Conservation (phyloP, 345 rosid species). For the Corchorus capsularis region DNA sequence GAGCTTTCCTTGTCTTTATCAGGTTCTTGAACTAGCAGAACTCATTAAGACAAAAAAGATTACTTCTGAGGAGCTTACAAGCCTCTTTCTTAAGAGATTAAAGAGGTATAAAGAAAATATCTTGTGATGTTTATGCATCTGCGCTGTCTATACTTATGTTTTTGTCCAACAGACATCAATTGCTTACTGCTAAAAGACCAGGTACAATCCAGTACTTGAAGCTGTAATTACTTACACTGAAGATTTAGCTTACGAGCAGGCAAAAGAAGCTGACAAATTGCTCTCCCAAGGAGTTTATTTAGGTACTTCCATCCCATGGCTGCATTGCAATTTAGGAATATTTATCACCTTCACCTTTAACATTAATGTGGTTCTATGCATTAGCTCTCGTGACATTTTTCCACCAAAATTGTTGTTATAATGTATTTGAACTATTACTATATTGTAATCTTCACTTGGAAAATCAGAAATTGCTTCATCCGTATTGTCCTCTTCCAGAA, state of each 20-base stretch:
- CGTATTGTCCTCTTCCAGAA: neutral
- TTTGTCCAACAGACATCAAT: constrained; percentile 17
- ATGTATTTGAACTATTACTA: neutral
- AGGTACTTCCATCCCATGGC: constrained; percentile 40
- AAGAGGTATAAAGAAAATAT: constrained; percentile 47
- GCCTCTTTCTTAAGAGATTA: constrained; percentile 57
- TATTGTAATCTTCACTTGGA: neutral
- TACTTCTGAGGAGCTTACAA: constrained; percentile 67
- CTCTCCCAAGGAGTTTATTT: constrained; percentile 76
- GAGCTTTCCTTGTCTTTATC: constrained; percentile 19
- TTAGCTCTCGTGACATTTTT: neutral
- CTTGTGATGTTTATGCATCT: constrained; percentile 12
- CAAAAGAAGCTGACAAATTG: constrained; percentile 78
- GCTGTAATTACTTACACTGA: constrained; percentile 78
- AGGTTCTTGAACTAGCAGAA: constrained; percentile 83
- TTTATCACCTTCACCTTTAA: neutral
- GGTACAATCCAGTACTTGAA: constrained; percentile 73
- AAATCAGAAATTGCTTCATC: neutral
- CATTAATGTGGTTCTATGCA: no score
- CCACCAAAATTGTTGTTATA: neutral
- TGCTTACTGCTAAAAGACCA: constrained; percentile 27
- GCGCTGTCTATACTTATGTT: neutral
- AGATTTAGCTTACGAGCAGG: constrained; percentile 79
- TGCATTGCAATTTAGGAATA: neutral
- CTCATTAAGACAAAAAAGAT: constrained; percentile 72